These are phyloP conservation scores for Debaryomycetaceae sp. DNA, from an alignment of 1,139 yeast genomes.

Conservation along the genomic window DNA sequence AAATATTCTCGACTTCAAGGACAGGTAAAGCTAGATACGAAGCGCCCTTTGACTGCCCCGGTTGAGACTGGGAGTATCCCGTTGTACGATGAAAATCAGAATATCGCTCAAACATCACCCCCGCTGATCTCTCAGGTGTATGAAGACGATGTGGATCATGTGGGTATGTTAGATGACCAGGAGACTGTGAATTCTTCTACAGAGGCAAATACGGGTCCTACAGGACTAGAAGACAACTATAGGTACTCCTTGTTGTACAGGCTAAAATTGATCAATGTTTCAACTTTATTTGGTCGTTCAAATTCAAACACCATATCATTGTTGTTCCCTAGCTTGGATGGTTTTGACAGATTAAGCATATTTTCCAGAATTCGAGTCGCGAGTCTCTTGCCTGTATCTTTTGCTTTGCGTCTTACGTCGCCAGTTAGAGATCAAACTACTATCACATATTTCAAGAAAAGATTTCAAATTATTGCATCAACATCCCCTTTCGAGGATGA, in stretches of 20 bases:
- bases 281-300: background rate
- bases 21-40: constrained; percentile 8
- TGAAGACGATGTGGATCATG: constrained; percentile 4
- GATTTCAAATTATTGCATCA: background rate
- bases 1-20: constrained; percentile 19
- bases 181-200: background rate
- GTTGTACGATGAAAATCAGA: background rate
- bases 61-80: constrained; percentile 3
- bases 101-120: constrained; percentile 4
- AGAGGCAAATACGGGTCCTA: background rate
- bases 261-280: background rate
- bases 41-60: constrained; percentile 16
- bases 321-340: constrained; percentile 13
- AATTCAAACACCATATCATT: constrained; percentile 7
- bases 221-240: background rate
- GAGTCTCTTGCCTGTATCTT: constrained; percentile 41
- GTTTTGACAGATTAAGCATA: constrained; percentile 7
- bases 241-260: background rate
- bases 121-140: constrained; percentile 3
- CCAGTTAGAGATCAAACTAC: constrained; percentile 40
- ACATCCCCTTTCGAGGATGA: constrained; percentile 1
- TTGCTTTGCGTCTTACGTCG: constrained; percentile 42
- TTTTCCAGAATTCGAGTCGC: constrained; percentile 19
- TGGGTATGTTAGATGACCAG: background rate
- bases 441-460: constrained; percentile 5